Evolutionary conservation across 306 rosid genomes (phyloP).

Genomic region (Mucuna pruriens): DNA sequence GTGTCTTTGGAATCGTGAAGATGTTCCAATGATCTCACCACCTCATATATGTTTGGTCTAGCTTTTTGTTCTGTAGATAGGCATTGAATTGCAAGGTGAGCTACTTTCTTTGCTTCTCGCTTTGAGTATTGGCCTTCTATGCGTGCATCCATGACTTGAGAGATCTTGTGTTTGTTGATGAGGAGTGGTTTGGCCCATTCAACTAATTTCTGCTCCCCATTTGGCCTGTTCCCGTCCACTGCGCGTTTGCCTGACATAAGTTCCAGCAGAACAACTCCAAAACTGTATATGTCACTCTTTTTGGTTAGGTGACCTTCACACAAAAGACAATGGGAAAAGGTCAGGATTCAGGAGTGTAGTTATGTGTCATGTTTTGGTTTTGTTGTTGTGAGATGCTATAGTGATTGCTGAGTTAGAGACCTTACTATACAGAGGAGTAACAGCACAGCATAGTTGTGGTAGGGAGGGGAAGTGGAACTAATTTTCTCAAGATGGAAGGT

Average conservation of each 20-base stretch:
- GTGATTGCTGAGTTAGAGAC: not conserved
- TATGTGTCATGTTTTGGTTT: not conserved
- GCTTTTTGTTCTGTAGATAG: slow-evolving; percentile 57
- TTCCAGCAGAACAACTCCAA: slow-evolving; percentile 89
- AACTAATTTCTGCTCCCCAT: slow-evolving; percentile 68
- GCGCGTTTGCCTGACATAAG: slow-evolving; percentile 76
- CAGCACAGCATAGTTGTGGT: not conserved
- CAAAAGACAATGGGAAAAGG: not conserved
- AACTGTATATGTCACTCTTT: slow-evolving; percentile 89
- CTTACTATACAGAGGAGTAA: not conserved
- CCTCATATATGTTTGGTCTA: slow-evolving; percentile 73
- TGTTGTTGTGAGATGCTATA: not conserved
- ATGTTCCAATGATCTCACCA: slow-evolving; percentile 73
- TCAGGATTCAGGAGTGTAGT: slow-evolving; percentile 31
- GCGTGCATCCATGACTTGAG: slow-evolving; percentile 75
- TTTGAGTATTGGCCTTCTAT: slow-evolving; percentile 73
- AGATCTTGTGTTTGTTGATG: slow-evolving; percentile 64
- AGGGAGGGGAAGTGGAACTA: not conserved
- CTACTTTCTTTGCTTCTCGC: slow-evolving; percentile 59
- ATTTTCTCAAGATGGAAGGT: not conserved
- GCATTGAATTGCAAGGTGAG: slow-evolving; percentile 70
- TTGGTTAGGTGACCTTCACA: slow-evolving; percentile 86
- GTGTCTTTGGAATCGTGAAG: slow-evolving; percentile 53
- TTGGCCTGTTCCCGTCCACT: slow-evolving; percentile 80
- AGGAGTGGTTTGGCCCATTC: slow-evolving; percentile 91